Evolutionary conservation across 768 basidiomycete genomes (phyloP), one percentile per base, ranked within the genome.

Genomic region (Ramaria rubella): DNA sequence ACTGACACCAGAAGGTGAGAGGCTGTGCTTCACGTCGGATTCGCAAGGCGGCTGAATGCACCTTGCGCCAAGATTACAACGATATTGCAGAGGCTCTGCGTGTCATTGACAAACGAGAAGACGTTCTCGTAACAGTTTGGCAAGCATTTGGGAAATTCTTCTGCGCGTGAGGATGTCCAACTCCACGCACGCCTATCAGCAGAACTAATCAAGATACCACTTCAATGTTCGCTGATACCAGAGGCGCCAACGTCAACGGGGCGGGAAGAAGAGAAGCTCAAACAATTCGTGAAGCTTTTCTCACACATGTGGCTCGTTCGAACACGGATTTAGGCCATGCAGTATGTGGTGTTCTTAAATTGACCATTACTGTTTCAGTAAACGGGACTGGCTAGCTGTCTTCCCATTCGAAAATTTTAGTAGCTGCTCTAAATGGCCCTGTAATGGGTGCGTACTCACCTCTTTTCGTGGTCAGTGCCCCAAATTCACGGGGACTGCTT

Each of bases 141-240:
- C 86, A 86, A 74, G 85, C 82, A 9, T 82, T 73, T 31, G 86
- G 86, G 2, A 78, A 73, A 59, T 87, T 84, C 84, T 87, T 87
- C 67, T 87, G 83, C 71, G 78, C 85, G 85, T 86, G 65, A 64
- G 83, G 69, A 17, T 4, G 30, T 40, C 55, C 48, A 40, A 5
- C 17, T 29, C 29, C 49, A 45, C 19, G 30, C n/a, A n/a, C 50
- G 17, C 34, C 7, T n/a, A 11, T 31, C 43, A 34, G 8, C 15
- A 46, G 15, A 17, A 15, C 23, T 50, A 48, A 40, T 9, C 21
- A 8, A 19, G 23, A 7, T 24, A 24, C 24, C 33, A 21, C 49
- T 33, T 15, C 57, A 53, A 30, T 58, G 33, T 5, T 27, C 31
- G 23, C 43, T 50, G 34, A 31, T 29, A 33, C n/a, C 60, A 86